Percentiles rank a stretch among this genome's conserved stretches.
Evolutionary conservation across 768 basidiomycete species (phyloP).

Genomic region (Amylocystis lapponica): DNA sequence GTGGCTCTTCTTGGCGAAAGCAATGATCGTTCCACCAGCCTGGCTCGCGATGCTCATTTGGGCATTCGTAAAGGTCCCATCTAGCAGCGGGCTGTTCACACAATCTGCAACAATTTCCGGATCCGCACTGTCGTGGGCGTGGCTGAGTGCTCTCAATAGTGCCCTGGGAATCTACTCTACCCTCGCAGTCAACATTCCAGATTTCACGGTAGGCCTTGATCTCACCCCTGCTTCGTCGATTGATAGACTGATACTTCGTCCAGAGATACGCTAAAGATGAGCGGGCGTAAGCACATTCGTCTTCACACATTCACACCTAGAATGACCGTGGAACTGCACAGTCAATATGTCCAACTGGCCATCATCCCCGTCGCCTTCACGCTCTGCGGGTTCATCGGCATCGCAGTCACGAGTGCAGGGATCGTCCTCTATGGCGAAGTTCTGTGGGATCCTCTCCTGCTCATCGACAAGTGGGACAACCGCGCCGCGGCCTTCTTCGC

Average conservation of each 20-base stretch:
- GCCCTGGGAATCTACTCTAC: constrained; percentile 72
- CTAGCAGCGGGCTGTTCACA: constrained; percentile 48
- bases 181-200: constrained; percentile 75
- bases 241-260: not conserved
- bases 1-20: constrained; percentile 67
- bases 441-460: constrained; percentile 69
- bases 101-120: constrained; percentile 48
- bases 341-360: constrained; percentile 68
- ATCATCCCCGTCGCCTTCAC: constrained; percentile 79
- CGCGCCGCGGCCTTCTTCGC: constrained; percentile 84
- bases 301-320: too few relatives aligned
- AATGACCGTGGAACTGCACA: constrained; percentile 24
- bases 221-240: too few relatives aligned
- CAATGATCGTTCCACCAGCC: constrained; percentile 37
- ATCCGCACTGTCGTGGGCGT: constrained; percentile 63
- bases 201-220: constrained; percentile 51
- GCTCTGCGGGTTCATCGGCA: constrained; percentile 70
- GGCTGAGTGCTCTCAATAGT: constrained; percentile 72
- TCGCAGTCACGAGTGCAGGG: constrained; percentile 76
- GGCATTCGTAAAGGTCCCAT: constrained; percentile 65
- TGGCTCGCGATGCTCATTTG: constrained; percentile 67
- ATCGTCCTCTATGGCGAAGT: constrained; percentile 60
- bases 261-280: constrained; percentile 71
- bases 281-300: constrained; percentile 41
- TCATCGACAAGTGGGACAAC: constrained; percentile 81